Evolutionary conservation across 1,284 basidiomycete genomes (phyloP).

Genomic region (Puccinia hordei): DNA sequence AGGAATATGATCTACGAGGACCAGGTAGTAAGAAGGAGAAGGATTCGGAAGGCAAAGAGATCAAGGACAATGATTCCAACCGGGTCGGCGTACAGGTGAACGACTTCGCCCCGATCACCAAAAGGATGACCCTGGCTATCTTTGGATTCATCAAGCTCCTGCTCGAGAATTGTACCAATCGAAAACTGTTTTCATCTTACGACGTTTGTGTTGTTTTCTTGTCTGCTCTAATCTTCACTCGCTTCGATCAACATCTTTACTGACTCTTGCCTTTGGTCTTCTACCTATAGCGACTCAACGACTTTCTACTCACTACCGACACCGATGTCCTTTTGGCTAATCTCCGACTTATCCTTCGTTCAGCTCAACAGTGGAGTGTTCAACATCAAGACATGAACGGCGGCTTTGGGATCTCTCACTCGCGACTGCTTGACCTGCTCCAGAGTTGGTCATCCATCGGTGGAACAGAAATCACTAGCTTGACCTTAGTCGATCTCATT

Average conservation of each 20-base stretch:
- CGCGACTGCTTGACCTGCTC: constrained; percentile 46
- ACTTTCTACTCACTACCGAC: constrained; percentile 83
- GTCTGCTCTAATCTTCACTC: background rate
- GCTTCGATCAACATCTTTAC: constrained; percentile 28
- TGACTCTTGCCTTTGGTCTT: constrained; percentile 47
- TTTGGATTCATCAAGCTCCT: constrained; percentile 84
- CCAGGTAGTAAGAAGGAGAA: constrained; percentile 69
- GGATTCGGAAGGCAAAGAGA: constrained; percentile 42
- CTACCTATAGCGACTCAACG: constrained; percentile 74
- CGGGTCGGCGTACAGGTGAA: constrained; percentile 66
- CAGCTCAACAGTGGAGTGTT: constrained; percentile 75
- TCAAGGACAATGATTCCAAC: constrained; percentile 37
- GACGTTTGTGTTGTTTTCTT: constrained; percentile 69
- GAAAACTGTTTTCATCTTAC: constrained; percentile 94
- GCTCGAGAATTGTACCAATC: constrained; percentile 95
- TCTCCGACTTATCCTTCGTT: constrained; percentile 82
- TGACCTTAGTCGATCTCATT: constrained; percentile 37
- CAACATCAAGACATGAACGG: constrained; percentile 48
- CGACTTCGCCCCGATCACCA: constrained; percentile 75
- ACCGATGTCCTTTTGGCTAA: constrained; percentile 82
- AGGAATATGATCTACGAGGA: constrained; percentile 67
- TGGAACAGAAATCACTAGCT: background rate
- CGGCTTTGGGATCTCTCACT: constrained; percentile 50
- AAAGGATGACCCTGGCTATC: constrained; percentile 76
- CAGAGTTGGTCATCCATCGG: constrained; percentile 46